These are phyloP conservation scores for Pyronema omphalodes DNA, from an alignment of 495 filamentous ascomycete species.

Conservation along the genomic window DNA sequence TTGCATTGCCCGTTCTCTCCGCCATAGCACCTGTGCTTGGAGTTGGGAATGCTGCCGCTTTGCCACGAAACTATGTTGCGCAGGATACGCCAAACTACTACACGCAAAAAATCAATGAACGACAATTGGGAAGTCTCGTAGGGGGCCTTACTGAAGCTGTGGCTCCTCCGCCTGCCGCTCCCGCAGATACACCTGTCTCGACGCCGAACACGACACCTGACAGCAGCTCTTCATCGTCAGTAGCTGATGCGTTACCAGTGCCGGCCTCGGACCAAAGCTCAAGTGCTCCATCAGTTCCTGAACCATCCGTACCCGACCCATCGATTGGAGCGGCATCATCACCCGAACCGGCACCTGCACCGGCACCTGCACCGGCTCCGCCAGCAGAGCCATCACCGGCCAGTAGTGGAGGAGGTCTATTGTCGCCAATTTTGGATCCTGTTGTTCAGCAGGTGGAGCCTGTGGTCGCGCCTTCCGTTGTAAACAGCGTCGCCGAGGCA, in stretches of 20 bases:
- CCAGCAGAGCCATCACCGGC: too few species aligned
- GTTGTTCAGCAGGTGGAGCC: background rate
- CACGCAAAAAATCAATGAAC: slow-evolving; percentile 37
- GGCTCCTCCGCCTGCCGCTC: slow-evolving; percentile 5
- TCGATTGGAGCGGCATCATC: background rate
- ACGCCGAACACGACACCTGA: background rate
- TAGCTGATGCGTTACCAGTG: too few species aligned
- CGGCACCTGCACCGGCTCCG: background rate
- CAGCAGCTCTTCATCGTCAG: too few species aligned
- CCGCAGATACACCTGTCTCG: slow-evolving; percentile 9
- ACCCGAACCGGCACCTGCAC: background rate
- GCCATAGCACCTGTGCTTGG: slow-evolving; percentile 11
- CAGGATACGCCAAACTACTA: slow-evolving; percentile 38
- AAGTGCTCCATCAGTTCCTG: too few species aligned
- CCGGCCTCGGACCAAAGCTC: too few species aligned
- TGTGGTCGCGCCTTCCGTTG: too few species aligned
- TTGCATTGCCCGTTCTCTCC: slow-evolving; percentile 16
- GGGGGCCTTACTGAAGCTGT: background rate
- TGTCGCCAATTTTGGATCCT: background rate
- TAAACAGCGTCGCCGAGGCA: too few species aligned
- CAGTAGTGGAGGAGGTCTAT: background rate
- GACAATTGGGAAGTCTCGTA: slow-evolving; percentile 26
- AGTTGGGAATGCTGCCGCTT: slow-evolving; percentile 14
- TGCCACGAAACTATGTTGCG: slow-evolving; percentile 11
- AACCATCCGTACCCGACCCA: too few species aligned